A percentile compares a stretch with the other conserved stretches of the same genome.
Evolutionary conservation across 2,329 filamentous ascomycete species (phyloP).

Genomic region (Colletotrichum melonis): DNA sequence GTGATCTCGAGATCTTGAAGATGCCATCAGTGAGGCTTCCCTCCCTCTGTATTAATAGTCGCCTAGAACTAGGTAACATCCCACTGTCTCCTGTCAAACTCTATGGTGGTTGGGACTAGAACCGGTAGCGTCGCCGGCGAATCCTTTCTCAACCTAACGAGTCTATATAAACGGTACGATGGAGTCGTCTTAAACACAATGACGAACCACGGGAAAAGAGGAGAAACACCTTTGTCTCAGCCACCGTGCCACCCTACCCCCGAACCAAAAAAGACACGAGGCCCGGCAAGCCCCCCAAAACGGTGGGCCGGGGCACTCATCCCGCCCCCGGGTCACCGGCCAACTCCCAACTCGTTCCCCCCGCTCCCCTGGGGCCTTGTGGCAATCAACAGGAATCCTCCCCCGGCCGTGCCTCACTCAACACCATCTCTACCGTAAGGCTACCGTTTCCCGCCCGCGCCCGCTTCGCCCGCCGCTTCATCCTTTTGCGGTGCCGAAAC

Average conservation of each 20-base stretch:
- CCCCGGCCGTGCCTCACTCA: not conserved
- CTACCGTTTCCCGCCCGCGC: not conserved
- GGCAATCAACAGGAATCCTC: not conserved
- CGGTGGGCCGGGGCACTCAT: not conserved
- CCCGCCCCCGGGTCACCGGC: not conserved
- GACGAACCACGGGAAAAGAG: not conserved
- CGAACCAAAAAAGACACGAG: not conserved
- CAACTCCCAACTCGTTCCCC: no score
- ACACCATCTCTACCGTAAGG: not conserved
- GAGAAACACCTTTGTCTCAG: not conserved
- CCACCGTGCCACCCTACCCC: not conserved
- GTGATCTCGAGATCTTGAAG: not conserved
- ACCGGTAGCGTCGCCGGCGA: not conserved
- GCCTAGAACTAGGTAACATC: not conserved
- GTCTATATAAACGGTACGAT: not conserved
- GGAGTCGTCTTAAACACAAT: not conserved
- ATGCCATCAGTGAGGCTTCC: not conserved
- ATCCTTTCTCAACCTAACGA: not conserved
- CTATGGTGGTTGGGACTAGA: not conserved
- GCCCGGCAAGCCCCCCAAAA: not conserved
- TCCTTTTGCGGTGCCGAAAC: not conserved
- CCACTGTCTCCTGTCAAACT: not conserved
- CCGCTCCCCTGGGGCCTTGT: not conserved
- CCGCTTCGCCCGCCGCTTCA: no score
- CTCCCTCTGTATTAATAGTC: not conserved